Evolutionary conservation across 148 eudicot species (phyloP).

Genomic region (Vaccinium myrtillus): DNA sequence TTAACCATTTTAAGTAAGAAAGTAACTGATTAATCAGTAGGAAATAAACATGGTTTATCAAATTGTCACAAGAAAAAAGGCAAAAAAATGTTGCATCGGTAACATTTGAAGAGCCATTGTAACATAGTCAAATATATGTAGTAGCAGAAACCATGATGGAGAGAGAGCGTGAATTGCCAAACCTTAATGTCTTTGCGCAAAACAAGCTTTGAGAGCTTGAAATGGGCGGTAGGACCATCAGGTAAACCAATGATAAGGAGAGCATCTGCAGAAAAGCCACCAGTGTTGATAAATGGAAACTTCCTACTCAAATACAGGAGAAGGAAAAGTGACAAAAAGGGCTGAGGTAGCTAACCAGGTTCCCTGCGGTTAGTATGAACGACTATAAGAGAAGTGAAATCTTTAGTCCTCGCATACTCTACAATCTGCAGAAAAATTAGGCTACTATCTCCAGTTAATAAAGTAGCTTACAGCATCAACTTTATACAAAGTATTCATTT

Average conservation of each 20-base stretch:
- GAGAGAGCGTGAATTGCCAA: neutral
- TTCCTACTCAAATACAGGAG: neutral
- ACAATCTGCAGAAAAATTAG: conserved; percentile 54
- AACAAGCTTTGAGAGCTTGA: conserved; percentile 81
- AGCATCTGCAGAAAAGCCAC: conserved; percentile 58
- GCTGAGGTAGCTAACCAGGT: conserved; percentile 52
- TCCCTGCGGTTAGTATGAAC: conserved; percentile 93
- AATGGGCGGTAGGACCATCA: conserved; percentile 98
- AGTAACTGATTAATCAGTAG: neutral
- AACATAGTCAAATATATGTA: neutral
- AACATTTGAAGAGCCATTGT: neutral
- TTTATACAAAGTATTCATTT: conserved; percentile 27
- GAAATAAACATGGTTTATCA: neutral
- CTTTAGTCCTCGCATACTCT: conserved; percentile 75
- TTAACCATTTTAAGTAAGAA: neutral
- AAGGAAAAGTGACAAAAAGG: neutral
- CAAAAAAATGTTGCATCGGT: too few species aligned
- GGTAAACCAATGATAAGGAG: conserved; percentile 77
- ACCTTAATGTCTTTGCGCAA: conserved; percentile 95
- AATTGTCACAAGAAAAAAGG: too few species aligned
- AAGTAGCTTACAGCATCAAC: conserved; percentile 13
- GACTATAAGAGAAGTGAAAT: conserved; percentile 78
- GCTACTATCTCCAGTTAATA: neutral
- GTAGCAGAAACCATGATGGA: neutral
- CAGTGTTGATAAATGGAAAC: neutral